Base-by-base conservation (phyloP, 192 early-diverging fungal genomes). In the Gryganskiella cystojenkinii region DNA sequence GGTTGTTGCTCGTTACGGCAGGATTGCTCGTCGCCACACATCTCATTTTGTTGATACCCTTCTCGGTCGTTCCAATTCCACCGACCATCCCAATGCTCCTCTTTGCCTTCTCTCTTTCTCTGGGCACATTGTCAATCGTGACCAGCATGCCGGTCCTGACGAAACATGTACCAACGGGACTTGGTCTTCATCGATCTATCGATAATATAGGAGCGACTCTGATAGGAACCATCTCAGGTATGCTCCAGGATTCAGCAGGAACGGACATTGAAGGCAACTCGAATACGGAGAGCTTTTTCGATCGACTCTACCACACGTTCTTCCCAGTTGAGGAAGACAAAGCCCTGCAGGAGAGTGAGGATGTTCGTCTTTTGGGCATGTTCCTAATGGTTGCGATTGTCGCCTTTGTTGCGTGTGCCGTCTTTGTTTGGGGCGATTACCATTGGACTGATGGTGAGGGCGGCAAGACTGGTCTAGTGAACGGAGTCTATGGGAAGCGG, bases 121-220 rank as follows among this genome's bases (percentile, higher is more conserved):
- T 79, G 3, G 80, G 70, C 30, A 80, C 82, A 20, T 44, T 83
- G 15, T 81, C 82, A 13, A 69, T 79, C 40, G 80, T 83, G 25
- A 81, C 80, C 49, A 73, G 70, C 28, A 70, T 83, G 56, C 82
- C 82, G 11, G 45, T 83, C 0, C 40, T 83, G 3, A 83, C 82
- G 11, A 79, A 79, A 17, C 72, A 83, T 66, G 74, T 83, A 4
- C 79, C 82, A 2, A 83, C 82, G 27, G 82, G 82, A 7, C 62
- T 83, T 2, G 82, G 82, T 20, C 65, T 83, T 4, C 60, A 79
- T 37, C 58, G 66, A 40, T 80, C 76, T 8, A 70, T 83, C 14
- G 82, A 83, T 33, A 83, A 81, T 50, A 81, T 83, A 61, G 82
- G 82, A 30, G 82, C 82, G 2, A 83, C 82, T 1, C 55, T 83